Evolutionary conservation across 129 eudicot species (phyloP).

Genomic region (Centrapalus pauciflorus): DNA sequence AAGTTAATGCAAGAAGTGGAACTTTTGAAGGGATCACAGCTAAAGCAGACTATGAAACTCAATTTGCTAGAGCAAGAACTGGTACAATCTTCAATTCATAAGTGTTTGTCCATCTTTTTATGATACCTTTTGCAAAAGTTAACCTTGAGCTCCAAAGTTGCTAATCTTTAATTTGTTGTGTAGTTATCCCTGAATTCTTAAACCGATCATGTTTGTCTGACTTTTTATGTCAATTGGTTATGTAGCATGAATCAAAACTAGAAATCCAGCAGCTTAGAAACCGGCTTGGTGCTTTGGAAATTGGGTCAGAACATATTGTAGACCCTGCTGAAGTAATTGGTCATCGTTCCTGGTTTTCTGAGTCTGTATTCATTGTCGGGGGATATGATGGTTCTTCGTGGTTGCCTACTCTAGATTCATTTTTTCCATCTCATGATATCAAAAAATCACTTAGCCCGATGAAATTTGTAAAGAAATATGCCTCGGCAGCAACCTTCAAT

Average conservation of each 20-base stretch:
- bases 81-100: constrained; percentile 33
- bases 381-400: constrained; percentile 68
- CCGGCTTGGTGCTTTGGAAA: constrained; percentile 14
- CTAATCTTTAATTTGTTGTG: background rate
- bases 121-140: background rate
- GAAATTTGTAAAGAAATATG: constrained; percentile 40
- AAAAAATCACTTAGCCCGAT: constrained; percentile 42
- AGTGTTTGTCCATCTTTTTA: background rate
- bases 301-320: constrained; percentile 8
- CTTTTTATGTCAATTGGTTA: constrained; percentile 5
- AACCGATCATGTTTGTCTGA: background rate
- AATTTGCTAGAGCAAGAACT: constrained; percentile 44
- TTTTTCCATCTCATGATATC: constrained; percentile 34
- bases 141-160: background rate
- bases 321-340: constrained; percentile 15
- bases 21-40: constrained; percentile 41
- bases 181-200: background rate
- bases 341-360: constrained; percentile 3
- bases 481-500: constrained; percentile 47
- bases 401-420: constrained; percentile 47
- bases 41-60: constrained; percentile 37
- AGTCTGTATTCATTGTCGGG: constrained; percentile 49
- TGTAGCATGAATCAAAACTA: constrained; percentile 48
- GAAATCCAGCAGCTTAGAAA: constrained; percentile 36
- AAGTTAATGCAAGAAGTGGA: constrained; percentile 53